Base-by-base conservation (phyloP, 371 early-diverging fungal genomes). In the Rhizopus sp. region DNA sequence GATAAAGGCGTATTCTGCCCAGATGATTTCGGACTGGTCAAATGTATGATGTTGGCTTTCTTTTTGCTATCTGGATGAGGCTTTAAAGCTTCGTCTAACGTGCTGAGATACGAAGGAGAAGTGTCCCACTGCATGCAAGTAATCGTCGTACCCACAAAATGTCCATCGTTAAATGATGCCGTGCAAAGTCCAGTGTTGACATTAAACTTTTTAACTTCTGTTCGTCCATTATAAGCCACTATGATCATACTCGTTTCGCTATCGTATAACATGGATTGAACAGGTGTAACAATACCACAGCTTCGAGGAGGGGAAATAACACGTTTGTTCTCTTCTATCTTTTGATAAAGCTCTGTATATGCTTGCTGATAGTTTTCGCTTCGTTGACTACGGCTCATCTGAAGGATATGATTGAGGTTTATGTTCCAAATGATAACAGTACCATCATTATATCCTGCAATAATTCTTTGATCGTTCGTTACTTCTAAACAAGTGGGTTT, bases 371-470 rank as follows among this genome's bases (percentile, higher is more conserved):
- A 56, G 13, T 50, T 39, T n/a, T 45, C 35, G 31, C 55, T 17
- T 17, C 55, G 48, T 37, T 38, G 54, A 15, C 52, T 54, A 30
- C 66, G 63, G 29, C 57, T 40, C 4, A 50, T 15, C 15, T 58
- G 55, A 16, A 51, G 40, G 3, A 69, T 8, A 5, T 60, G 52
- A 12, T 67, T 56, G 9, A 76, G 41, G 16, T 72, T 59, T 1
- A 72, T 38, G 35, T 70, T 58, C 82, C 79, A 79, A 4, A 77
- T 40, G 2, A 67, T 57, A 34, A 78, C 50, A 3, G 63, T 50
- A n/a, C 82, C 82, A 60, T 72, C 69, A 8, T 48, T 61, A 58
- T 66, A 77, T 7, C 82, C 82, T 17, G 67, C 66, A 33, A 81
- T 55, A 6, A 79, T 42, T 15, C 57, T 57, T n/a, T 66, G 60